Percentiles rank a stretch among this genome's conserved stretches.
phyloP scores from a whole-genome alignment of 2,329 filamentous ascomycete species.

The Trichoderma sp. region DNA sequence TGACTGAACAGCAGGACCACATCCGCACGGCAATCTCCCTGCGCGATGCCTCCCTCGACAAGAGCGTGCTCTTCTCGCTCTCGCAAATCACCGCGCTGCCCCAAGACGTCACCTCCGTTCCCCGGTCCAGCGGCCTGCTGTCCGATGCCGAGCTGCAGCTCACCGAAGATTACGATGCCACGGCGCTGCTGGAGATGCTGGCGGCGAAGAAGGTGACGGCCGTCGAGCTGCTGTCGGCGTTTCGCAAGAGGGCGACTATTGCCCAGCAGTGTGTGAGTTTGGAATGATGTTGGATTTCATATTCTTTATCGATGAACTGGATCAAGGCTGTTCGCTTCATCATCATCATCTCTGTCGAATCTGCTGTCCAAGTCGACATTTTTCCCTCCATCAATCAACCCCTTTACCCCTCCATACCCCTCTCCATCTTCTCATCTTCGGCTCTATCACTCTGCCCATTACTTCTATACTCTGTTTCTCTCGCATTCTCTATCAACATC shows the following conservation, averaged over 20 bases:
- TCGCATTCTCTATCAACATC: not conserved
- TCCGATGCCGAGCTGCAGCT: slow-evolving; percentile 11
- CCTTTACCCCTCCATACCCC: not conserved
- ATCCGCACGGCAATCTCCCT: slow-evolving; percentile 9
- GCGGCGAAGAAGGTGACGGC: slow-evolving; percentile 11
- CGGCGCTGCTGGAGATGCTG: slow-evolving; percentile 16
- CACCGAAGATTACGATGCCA: slow-evolving; percentile 15
- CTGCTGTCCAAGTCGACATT: not conserved
- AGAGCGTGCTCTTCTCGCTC: slow-evolving; percentile 11
- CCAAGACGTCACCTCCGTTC: slow-evolving; percentile 12
- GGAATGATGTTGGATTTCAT: not conserved
- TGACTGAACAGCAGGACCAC: slow-evolving; percentile 5
- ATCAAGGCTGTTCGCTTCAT: too few species aligned
- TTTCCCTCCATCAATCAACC: not conserved
- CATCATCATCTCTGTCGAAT: not conserved
- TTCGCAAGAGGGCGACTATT: slow-evolving; percentile 18
- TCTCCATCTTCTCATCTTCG: not conserved
- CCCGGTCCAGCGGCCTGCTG: slow-evolving; percentile 2
- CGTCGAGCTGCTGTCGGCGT: slow-evolving; percentile 2
- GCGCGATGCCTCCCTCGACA: slow-evolving; percentile 10
- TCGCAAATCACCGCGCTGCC: not conserved
- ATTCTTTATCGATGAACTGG: too few species aligned
- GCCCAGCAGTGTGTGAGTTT: slow-evolving; percentile 17
- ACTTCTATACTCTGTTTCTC: not conserved
- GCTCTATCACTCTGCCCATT: not conserved